Evolutionary conservation across 305 asterid species (phyloP).

Genomic region (Striga hermonthica): DNA sequence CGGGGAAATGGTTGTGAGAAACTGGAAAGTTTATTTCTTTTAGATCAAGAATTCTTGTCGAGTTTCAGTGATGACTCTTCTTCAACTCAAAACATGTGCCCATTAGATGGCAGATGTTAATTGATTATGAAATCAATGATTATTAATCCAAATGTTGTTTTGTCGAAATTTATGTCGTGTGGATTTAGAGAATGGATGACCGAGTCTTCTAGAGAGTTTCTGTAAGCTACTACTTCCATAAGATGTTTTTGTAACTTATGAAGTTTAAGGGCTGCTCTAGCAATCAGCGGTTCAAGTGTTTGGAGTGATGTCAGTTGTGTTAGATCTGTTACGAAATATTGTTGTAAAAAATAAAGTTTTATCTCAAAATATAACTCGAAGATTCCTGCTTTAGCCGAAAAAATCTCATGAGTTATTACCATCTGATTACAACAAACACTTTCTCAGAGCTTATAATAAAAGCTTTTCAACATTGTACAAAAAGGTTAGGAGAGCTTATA

Average conservation of each 20-base stretch:
- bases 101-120: background rate
- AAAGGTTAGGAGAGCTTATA: background rate
- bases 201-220: background rate
- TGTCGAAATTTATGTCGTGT: background rate
- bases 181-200: background rate
- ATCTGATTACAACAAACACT: background rate
- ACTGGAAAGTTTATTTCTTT: too few species aligned
- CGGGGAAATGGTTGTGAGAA: too few species aligned
- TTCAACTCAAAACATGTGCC: conserved; percentile 5
- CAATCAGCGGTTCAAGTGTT: background rate
- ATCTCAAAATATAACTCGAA: too few species aligned
- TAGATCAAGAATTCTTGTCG: too few species aligned
- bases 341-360: too few species aligned
- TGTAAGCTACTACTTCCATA: background rate
- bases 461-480: background rate
- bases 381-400: too few species aligned
- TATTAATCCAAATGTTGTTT: background rate
- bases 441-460: background rate
- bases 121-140: conserved; percentile 1
- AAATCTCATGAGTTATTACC: too few species aligned
- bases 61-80: background rate
- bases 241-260: background rate
- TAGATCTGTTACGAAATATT: too few species aligned
- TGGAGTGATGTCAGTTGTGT: background rate
- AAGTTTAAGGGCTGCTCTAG: background rate